These are phyloP conservation scores for Aspergillus sclerotialis DNA, from an alignment of 2,329 filamentous ascomycete species.

Conservation along the genomic window DNA sequence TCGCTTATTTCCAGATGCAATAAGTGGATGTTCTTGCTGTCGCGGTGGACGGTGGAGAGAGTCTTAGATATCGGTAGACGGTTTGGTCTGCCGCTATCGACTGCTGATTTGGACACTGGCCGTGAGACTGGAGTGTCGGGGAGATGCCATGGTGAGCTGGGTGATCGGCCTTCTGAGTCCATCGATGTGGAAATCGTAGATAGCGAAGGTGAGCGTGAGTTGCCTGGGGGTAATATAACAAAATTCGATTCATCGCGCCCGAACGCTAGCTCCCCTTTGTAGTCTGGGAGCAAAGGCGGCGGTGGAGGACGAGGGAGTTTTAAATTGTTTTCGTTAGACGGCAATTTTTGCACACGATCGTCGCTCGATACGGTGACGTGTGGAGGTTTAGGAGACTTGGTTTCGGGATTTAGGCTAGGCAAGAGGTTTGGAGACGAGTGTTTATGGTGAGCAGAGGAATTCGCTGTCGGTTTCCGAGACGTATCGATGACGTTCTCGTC, in stretches of 20 bases:
- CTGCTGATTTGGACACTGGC: constrained; percentile 28
- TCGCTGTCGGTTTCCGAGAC: not conserved
- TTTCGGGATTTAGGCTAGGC: too few species aligned
- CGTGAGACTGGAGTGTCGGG: constrained; percentile 31
- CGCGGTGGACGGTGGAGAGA: constrained; percentile 24
- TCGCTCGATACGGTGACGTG: constrained; percentile 3
- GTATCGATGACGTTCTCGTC: constrained; percentile 4
- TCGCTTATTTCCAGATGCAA: constrained; percentile 32
- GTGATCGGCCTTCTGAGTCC: constrained; percentile 21
- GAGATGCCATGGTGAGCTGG: constrained; percentile 21
- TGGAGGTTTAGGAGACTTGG: constrained; percentile 3
- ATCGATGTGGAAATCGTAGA: constrained; percentile 22
- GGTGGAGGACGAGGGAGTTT: constrained; percentile 12
- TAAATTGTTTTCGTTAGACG: constrained; percentile 1
- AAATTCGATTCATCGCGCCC: constrained; percentile 15
- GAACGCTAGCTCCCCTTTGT: too few species aligned
- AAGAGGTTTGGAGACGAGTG: too few species aligned
- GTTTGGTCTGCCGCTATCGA: constrained; percentile 22
- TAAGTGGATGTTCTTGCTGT: constrained; percentile 27
- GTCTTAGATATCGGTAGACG: constrained; percentile 25
- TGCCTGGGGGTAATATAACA: constrained; percentile 13
- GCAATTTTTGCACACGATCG: constrained; percentile 2
- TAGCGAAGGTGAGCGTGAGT: constrained; percentile 24
- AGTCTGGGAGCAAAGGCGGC: constrained; percentile 8
- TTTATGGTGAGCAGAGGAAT: constrained; percentile 1